Conservation (phyloP, 805 yeast species). For the Myxozyma geophila region DNA sequence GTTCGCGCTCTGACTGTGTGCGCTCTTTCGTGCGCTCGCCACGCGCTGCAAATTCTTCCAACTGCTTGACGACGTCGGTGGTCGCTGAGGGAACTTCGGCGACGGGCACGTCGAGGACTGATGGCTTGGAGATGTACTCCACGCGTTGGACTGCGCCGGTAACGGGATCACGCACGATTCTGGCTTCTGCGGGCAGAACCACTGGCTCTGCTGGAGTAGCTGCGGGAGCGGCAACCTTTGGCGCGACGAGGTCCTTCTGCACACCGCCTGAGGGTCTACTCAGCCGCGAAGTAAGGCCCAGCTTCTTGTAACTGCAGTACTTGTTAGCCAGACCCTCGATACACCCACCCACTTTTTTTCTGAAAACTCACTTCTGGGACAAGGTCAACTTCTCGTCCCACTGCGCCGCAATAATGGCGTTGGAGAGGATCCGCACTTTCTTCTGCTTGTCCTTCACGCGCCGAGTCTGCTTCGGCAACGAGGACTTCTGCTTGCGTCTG, state of each 20-base stretch:
- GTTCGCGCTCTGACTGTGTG: conserved; percentile 71
- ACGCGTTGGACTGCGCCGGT: conserved; percentile 19
- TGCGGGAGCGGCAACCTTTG: not conserved
- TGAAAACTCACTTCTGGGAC: conserved; percentile 61
- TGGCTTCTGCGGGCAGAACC: conserved; percentile 11
- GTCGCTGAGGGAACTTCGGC: conserved; percentile 38
- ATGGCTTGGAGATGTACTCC: conserved; percentile 59
- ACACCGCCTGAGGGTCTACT: conserved; percentile 78
- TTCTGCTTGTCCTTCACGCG: conserved; percentile 71
- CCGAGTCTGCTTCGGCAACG: conserved; percentile 58
- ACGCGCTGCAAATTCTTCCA: conserved; percentile 63
- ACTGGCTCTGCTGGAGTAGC: not conserved
- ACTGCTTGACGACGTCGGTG: conserved; percentile 67
- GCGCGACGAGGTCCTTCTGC: conserved; percentile 54
- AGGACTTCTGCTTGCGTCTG: conserved; percentile 27
- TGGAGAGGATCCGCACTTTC: conserved; percentile 65
- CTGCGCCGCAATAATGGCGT: conserved; percentile 82
- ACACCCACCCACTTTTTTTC: too few species aligned
- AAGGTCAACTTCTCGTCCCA: conserved; percentile 88
- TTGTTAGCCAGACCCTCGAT: conserved; percentile 2
- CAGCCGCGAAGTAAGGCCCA: conserved; percentile 75
- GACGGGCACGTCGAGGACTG: conserved; percentile 41
- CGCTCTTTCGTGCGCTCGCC: conserved; percentile 52
- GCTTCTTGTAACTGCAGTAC: conserved; percentile 57
- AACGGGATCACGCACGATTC: conserved; percentile 20